Evolutionary conservation across 2,329 filamentous ascomycete genomes (phyloP).

Genomic region (Claviceps sorghi): DNA sequence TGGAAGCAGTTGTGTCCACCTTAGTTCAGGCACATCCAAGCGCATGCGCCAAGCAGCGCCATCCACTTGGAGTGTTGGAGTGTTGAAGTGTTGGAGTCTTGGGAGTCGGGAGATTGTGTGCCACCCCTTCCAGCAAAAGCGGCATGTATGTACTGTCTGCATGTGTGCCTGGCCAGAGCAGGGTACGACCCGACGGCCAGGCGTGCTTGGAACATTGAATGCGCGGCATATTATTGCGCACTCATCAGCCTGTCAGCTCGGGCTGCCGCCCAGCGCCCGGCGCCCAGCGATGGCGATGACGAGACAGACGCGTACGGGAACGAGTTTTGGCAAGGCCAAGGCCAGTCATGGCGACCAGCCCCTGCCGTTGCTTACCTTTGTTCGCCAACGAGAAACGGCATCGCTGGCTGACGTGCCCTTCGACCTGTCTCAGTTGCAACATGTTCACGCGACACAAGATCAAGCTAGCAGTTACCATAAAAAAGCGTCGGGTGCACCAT

Average conservation of each 20-base stretch:
- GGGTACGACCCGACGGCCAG: not conserved
- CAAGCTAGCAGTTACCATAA: not conserved
- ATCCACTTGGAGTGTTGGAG: not conserved
- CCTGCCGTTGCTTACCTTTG: not conserved
- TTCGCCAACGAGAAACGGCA: not conserved
- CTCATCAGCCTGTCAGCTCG: not conserved
- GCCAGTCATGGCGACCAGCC: not conserved
- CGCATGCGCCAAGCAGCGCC: slow-evolving; percentile 1
- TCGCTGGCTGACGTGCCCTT: not conserved
- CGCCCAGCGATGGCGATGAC: not conserved
- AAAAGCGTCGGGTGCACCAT: not conserved
- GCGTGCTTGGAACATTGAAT: not conserved
- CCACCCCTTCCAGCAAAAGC: not conserved
- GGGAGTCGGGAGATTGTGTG: not conserved
- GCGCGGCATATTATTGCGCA: not conserved
- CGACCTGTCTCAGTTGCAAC: slow-evolving; percentile 1
- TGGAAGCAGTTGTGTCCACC: not conserved
- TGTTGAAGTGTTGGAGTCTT: no score
- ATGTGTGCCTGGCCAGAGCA: not conserved
- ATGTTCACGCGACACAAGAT: not conserved
- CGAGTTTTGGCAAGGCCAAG: not conserved
- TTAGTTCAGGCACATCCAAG: slow-evolving; percentile 3
- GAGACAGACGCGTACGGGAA: not conserved
- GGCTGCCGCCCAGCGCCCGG: not conserved
- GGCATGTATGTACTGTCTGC: not conserved